Evolutionary conservation across 176 grass and related monocot species (phyloP), one percentile per base, ranked within the genome.

Genomic region (Ensete glaucum): DNA sequence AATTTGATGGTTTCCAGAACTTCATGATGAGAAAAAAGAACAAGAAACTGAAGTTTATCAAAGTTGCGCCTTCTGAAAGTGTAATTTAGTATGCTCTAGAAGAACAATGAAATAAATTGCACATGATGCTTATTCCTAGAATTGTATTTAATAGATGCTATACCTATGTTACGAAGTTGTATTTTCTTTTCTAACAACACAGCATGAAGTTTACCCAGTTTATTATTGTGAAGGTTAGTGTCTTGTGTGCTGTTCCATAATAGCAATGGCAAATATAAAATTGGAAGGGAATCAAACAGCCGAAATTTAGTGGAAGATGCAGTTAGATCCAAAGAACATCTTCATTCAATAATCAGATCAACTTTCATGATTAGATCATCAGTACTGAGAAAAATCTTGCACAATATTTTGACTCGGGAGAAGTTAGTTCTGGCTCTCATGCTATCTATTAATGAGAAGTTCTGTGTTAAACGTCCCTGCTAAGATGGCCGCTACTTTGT

Each of bases 381-480:
- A 72, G 54, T 55, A 50, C 53, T 22, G 16, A 59, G 69, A 83
- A 69, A 58, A 77, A 77, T 25, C 26, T 77, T 20, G 29, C 29
- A 15, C 11, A 11, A 62, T 68, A 34, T 23, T 60, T 76, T 11
- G 74, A 77, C 72, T 79, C 66, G 11, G 75, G 24, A 54, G 69
- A 79, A 65, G 53, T 13, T 67, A 73, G 34, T 50, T 84, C 77
- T 62, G 76, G 66, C 8, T 84, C 76, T 15, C 60, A 77, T 70
- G 74, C 71, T 64, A 83, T 83, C 57, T n/a, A 19, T 34, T 68
- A 34, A 48, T 15, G 27, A 68, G 34, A 11, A 3, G 10, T 2
- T 14, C 65, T 25, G 11, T 68, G 65, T 43, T 34, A 68, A 79
- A 20, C 29, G 12, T 79, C 57, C 76, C 76, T 26, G 56, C 52